phyloP scores from a whole-genome alignment of 1,284 basidiomycete genomes.

The Tilletia indica region DNA sequence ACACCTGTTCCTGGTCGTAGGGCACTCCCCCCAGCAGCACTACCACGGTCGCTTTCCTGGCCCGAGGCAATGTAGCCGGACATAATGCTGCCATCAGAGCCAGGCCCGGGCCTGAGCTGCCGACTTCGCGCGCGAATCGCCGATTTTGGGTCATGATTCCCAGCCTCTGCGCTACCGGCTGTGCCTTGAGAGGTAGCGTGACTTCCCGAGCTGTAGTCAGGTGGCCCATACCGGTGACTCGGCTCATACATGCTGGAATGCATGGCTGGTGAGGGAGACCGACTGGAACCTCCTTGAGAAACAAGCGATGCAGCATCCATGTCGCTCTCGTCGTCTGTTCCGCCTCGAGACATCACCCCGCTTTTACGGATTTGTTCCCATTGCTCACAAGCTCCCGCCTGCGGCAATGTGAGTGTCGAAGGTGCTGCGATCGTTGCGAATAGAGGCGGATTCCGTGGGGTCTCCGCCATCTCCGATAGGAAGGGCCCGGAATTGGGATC shows the following conservation, averaged over 20 bases:
- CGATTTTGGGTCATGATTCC: not conserved
- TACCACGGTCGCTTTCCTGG: slow-evolving; percentile 10
- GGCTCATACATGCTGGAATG: not conserved
- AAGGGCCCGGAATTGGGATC: no score
- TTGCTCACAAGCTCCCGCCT: not conserved
- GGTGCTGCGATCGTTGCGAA: slow-evolving; percentile 13
- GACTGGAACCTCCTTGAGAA: slow-evolving; percentile 50
- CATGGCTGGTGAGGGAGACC: slow-evolving; percentile 1
- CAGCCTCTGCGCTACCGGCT: not conserved
- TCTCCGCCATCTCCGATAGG: slow-evolving; percentile 11
- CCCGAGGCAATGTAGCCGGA: slow-evolving; percentile 11
- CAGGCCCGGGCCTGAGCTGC: not conserved
- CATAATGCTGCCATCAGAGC: slow-evolving; percentile 17
- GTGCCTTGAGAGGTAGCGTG: not conserved
- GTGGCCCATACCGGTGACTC: not conserved
- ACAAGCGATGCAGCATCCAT: slow-evolving; percentile 43
- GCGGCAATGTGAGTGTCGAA: not conserved
- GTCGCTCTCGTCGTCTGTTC: slow-evolving; percentile 33
- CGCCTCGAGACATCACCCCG: not conserved
- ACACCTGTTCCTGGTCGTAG: not conserved
- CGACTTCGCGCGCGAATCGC: not conserved
- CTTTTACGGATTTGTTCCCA: not conserved
- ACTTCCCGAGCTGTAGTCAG: not conserved
- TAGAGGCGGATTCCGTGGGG: slow-evolving; percentile 9
- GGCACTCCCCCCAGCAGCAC: not conserved